phyloP scores from a whole-genome alignment of 257 asterid species.

The Nicotiana undulata region DNA sequence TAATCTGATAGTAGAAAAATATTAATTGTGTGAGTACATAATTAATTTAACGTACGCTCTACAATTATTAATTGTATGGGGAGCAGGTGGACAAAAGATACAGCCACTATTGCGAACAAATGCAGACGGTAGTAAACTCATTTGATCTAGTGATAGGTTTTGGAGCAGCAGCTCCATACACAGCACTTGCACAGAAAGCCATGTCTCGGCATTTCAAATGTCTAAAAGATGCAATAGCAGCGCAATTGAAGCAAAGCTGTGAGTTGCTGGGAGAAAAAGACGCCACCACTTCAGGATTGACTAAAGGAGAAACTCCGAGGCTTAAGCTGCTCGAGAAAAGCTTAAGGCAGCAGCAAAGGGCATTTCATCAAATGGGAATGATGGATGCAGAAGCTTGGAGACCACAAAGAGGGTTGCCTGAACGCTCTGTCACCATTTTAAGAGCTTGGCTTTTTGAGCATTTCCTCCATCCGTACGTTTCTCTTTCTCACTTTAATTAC shows the following conservation, averaged over 20 bases:
- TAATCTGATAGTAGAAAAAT: not conserved
- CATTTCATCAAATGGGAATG: constrained; percentile 91
- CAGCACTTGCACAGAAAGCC: constrained; percentile 77
- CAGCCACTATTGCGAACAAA: constrained; percentile 89
- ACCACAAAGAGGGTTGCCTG: constrained; percentile 93
- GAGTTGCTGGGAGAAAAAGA: constrained; percentile 77
- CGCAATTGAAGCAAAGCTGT: constrained; percentile 65
- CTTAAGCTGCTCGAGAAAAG: constrained; percentile 68
- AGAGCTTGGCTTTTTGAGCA: constrained; percentile 99
- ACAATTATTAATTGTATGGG: not conserved
- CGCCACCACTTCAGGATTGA: constrained; percentile 57
- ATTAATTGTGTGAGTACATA: too few relatives aligned
- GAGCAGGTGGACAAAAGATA: constrained; percentile 86
- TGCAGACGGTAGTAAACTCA: constrained; percentile 96
- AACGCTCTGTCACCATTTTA: constrained; percentile 80
- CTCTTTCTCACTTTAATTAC: not conserved
- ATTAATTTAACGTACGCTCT: too few relatives aligned
- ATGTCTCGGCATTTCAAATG: constrained; percentile 96
- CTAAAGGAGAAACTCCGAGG: constrained; percentile 94
- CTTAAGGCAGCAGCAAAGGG: constrained; percentile 79
- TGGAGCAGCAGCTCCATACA: constrained; percentile 89
- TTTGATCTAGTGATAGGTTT: constrained; percentile 92
- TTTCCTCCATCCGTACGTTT: constrained; percentile 93
- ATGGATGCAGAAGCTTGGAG: constrained; percentile 98
- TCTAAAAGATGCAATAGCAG: constrained; percentile 68